Base-by-base conservation (phyloP, 345 rosid genomes). In the Camelina hispida region DNA sequence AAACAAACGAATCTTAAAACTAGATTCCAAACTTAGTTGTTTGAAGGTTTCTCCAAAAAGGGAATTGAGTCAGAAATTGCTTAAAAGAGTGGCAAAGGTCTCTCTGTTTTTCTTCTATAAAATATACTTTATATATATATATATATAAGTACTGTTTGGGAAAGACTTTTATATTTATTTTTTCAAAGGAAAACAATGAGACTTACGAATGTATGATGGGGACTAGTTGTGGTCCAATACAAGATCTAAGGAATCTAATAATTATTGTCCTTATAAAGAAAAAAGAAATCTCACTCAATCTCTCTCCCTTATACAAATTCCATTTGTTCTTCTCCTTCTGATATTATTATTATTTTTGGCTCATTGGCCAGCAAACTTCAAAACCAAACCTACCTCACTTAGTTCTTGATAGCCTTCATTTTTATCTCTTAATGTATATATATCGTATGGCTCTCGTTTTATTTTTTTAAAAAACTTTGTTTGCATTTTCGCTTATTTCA, bases 191-290 rank as follows among this genome's bases (percentile, higher is more conserved):
- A 62, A 69, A 69, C 43, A 44, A 76, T 23, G 58, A 54, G 75
- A 69, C 65, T 69, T 69, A 4, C 48, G 80, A 76, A 76, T 77
- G 76, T 71, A 58, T 77, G 72, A 77, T 71, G 76, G 76, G 60
- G 66, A 71, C 72, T 57, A 57, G 20, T 40, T 40, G 77, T 71
- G 81, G 81, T 77, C 81, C 81, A 77, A 34, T 71, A 65, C 68
- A 77, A 71, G 75, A 77, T 77, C 81, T 77, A 71, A 38, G 81
- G 80, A 77, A 77, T 77, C 81, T 77, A 77, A 77, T 71, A 7
- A 77, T 77, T 77, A 71, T 71, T 48, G 75, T 71, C 76, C 72
- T 57, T 65, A 48, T 20, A 71, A 65, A 71, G 70, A 25, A 76
- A 61, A 69, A 54, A 28, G 58, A 71, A 58, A 71, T 65, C 67